Percentiles rank a stretch among this genome's conserved stretches.
Evolutionary conservation across 2,329 filamentous ascomycete species (phyloP).

Genomic region (Cladosporium sphaerospermum): DNA sequence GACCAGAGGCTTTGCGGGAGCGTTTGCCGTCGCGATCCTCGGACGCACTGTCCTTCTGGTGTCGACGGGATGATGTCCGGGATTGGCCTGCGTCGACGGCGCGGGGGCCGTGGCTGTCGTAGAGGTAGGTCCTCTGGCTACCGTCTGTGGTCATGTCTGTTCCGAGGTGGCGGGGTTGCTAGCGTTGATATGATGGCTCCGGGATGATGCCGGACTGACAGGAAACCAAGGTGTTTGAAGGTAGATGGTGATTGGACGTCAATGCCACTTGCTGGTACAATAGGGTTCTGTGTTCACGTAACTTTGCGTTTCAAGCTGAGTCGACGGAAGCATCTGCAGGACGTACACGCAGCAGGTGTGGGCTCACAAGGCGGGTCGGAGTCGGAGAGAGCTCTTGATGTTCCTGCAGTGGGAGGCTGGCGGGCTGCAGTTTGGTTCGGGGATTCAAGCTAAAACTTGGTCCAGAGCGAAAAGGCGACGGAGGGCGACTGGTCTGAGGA

Average conservation of each 20-base stretch:
- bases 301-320: slow-evolving; percentile 8
- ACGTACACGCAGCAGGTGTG: slow-evolving; percentile 10
- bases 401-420: too few relatives aligned
- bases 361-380: slow-evolving; percentile 2
- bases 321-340: not conserved
- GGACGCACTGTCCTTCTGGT: slow-evolving; percentile 4
- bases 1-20: slow-evolving; percentile 5
- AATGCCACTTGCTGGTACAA: not conserved
- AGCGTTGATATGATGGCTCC: not conserved
- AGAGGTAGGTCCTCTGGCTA: slow-evolving; percentile 19
- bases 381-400: too few relatives aligned
- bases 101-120: slow-evolving; percentile 24
- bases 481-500: too few relatives aligned
- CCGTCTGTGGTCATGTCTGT: slow-evolving; percentile 6
- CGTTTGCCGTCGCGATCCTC: slow-evolving; percentile 10
- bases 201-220: slow-evolving; percentile 1
- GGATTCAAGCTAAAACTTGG: too few relatives aligned
- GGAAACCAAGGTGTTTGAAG: not conserved
- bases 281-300: slow-evolving; percentile 1
- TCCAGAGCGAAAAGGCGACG: too few relatives aligned
- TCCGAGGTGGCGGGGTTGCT: not conserved
- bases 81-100: slow-evolving; percentile 21
- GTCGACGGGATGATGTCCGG: slow-evolving; percentile 1
- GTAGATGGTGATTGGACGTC: not conserved
- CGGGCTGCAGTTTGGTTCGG: too few relatives aligned